Conservation (phyloP, 257 asterid species). For the Ocimum tenuiflorum region DNA sequence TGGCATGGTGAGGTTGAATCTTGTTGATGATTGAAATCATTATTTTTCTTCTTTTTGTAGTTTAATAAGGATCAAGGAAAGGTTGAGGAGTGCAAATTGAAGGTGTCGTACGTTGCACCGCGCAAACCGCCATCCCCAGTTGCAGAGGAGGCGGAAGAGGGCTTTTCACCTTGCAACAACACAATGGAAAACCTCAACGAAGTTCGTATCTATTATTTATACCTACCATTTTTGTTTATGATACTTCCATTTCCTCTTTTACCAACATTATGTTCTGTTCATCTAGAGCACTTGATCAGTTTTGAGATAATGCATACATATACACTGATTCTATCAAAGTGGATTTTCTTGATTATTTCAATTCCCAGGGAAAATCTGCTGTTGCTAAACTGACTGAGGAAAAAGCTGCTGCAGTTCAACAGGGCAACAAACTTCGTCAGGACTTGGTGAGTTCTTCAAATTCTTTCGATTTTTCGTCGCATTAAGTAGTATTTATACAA, state of each 20-base stretch:
- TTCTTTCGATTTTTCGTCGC: background rate
- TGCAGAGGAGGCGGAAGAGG: conserved; percentile 67
- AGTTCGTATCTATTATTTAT: conserved; percentile 20
- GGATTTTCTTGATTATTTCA: background rate
- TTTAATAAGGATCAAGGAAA: conserved; percentile 56
- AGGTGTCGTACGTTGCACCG: conserved; percentile 55
- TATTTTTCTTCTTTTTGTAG: conserved; percentile 28
- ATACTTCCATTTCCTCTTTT: background rate
- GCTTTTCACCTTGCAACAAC: conserved; percentile 39
- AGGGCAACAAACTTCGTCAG: conserved; percentile 51
- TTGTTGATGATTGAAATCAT: background rate
- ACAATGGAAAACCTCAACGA: conserved; percentile 33
- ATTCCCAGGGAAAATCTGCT: conserved; percentile 50
- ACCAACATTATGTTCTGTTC: background rate
- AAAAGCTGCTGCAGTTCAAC: conserved; percentile 57
- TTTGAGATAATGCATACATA: background rate
- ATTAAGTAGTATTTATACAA: too few species aligned
- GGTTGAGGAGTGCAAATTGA: conserved; percentile 71
- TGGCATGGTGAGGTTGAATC: background rate
- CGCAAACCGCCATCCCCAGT: conserved; percentile 65
- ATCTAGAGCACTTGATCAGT: background rate
- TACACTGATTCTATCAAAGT: background rate
- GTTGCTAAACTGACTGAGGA: conserved; percentile 63
- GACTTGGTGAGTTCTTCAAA: conserved; percentile 50
- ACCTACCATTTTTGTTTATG: background rate